A percentile compares a stretch with the other conserved stretches of the same genome.
Conservation (phyloP, 495 filamentous ascomycete species). For the Lindgomyces ingoldianus region DNA sequence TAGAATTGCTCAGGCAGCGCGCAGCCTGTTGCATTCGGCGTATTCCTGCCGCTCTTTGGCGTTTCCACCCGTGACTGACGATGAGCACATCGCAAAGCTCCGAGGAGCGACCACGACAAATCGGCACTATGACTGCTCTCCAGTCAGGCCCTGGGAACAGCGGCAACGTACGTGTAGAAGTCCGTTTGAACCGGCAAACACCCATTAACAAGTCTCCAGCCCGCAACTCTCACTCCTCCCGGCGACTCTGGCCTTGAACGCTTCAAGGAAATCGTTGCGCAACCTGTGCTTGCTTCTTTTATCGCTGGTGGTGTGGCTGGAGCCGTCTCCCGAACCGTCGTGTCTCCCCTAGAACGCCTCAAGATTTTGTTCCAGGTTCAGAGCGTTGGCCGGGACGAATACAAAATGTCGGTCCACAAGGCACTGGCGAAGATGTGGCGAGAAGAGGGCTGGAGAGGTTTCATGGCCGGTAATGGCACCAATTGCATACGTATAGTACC, state of each 20-base stretch:
- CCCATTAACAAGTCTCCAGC: neutral
- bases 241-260: constrained; percentile 16
- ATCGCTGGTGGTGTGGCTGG: constrained; percentile 94
- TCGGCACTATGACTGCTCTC: constrained; percentile 13
- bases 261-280: constrained; percentile 50
- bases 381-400: constrained; percentile 84
- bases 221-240: constrained; percentile 24
- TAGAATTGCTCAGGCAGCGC: neutral
- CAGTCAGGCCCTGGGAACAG: constrained; percentile 2
- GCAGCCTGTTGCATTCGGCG: constrained; percentile 3
- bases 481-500: constrained; percentile 98
- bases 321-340: constrained; percentile 94
- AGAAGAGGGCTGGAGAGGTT: constrained; percentile 94
- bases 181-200: neutral
- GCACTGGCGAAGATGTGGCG: constrained; percentile 91
- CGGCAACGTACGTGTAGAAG: constrained; percentile 20
- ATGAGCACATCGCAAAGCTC: constrained; percentile 22
- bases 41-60: constrained; percentile 1
- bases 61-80: neutral
- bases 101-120: constrained; percentile 11
- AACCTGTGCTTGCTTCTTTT: constrained; percentile 88
- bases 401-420: constrained; percentile 85
- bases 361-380: constrained; percentile 98
- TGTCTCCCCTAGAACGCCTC: constrained; percentile 89
- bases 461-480: constrained; percentile 95